Evolutionary conservation across 108 stramenopile genomes (phyloP), one percentile per base, ranked within the genome.

Genomic region (Pseudonitzschia multiseries): DNA sequence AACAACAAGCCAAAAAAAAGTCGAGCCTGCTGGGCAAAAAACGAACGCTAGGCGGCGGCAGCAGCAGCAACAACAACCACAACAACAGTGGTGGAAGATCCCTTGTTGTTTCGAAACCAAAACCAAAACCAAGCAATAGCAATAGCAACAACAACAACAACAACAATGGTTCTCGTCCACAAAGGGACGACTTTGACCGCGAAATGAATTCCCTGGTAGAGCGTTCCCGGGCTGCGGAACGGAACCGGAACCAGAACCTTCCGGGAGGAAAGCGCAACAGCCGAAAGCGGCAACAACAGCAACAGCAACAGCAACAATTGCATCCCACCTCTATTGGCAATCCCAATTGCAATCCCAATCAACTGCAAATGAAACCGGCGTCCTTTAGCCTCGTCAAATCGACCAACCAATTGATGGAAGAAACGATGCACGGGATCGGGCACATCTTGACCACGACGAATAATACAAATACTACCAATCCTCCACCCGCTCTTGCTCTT

Each of bases 141-240:
- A 56, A 56, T 26, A 22, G 24, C 54, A 56, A 26, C 20, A 22
- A 26, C 54, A 56, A 56, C 24, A 56, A 3, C 54, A 56, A 26
- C 22, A 56, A 56, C 21, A 22, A 56, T n/a, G n/a, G n/a, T n/a
- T n/a, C n/a, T n/a, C n/a, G n/a, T n/a, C n/a, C n/a, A n/a, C 21
- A 56, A 1, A 22, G n/a, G 50, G 61, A 33, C n/a, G 61, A 62
- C 36, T 62, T 62, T 40, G 20, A 62, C 8, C 29, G 61, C 26
- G 33, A 62, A 62, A 33, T 62, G 61, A 40, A 33, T n/a, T 62
- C 61, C 61, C 29, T 62, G 20, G 32, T 62, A 20, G 61, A 62
- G 29, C 61, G 61, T 40, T 62, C 61, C 0, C 0, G 36, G 29
- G 61, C 61, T 8, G 3, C 17, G 12, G 57, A 59, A 24, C 9